Evolutionary conservation across 176 grass and related monocot genomes (phyloP), one percentile per base, ranked within the genome.

Genomic region (Aegilops speltoides): DNA sequence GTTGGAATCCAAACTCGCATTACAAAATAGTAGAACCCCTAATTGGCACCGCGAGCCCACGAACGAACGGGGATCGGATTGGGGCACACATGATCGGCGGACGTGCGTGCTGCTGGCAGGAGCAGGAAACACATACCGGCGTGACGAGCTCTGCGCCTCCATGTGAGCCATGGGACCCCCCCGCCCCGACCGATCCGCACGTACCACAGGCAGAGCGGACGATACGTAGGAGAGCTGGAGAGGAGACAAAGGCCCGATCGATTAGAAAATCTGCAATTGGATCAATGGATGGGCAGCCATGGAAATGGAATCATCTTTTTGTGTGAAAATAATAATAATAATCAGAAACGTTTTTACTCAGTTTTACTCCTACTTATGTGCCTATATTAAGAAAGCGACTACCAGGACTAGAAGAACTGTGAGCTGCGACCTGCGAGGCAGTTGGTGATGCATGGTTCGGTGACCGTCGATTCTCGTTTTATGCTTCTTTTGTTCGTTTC

Each of bases 111-210:
- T 17, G 16, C 19, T 50, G 77, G 66, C 79, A 17, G 64, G 84
- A 66, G 33, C 0, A 24, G 59, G 52, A 20, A 76, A 76, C 59
- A 88, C 82, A 88, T 64, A 88, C 89, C 82, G 61, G 89, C 85
- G 82, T 81, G 89, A 72, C 54, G 89, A 91, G 77, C 82, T 67
- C 89, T 75, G 85, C 74, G 45, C 80, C 48, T 84, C 85, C 89
- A 91, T 91, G 89, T 91, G 85, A 84, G 52, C 82, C 89, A 64
- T 68, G 85, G 85, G 89, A 0, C 68, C 56, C 68, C 50, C 16
- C 56, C 56, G 16, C 61, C 68, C n/a, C 22, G 38, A 26, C 4
- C 28, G 66, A 73, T 76, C 81, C 80, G 56, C 32, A 37, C 25
- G 41, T 10, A 36, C 64, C 78, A 23, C 6, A 54, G 15, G 62